Conservation (phyloP, 2,329 filamentous ascomycete species). For the Phyllosticta paracitricarpa region DNA sequence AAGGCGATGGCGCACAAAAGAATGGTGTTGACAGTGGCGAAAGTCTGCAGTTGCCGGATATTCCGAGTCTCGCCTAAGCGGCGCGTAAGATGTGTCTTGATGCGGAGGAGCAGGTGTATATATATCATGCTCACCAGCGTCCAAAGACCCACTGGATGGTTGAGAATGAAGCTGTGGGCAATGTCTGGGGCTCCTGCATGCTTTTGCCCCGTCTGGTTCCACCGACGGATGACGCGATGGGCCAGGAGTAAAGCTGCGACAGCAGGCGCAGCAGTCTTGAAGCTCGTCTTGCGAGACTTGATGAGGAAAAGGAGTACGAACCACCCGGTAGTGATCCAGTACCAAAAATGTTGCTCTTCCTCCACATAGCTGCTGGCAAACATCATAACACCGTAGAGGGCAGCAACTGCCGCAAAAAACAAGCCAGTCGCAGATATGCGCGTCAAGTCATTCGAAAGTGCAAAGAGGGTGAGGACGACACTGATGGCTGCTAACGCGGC, state of each 20-base stretch:
- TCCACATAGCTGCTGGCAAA: slow-evolving; percentile 97
- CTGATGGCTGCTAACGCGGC: slow-evolving; percentile 34
- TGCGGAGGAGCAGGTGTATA: slow-evolving; percentile 32
- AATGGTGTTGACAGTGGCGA: slow-evolving; percentile 11
- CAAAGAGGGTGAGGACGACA: slow-evolving; percentile 26
- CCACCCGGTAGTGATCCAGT: slow-evolving; percentile 75
- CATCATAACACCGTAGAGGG: slow-evolving; percentile 75
- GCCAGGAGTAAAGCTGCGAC: slow-evolving; percentile 44
- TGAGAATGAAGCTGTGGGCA: slow-evolving; percentile 57
- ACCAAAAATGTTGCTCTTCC: slow-evolving; percentile 98
- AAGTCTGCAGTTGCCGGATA: slow-evolving; percentile 1
- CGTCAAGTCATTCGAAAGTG: slow-evolving; percentile 32
- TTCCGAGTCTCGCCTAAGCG: background rate
- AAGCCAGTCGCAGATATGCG: slow-evolving; percentile 34
- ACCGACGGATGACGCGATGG: slow-evolving; percentile 61
- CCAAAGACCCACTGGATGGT: slow-evolving; percentile 64
- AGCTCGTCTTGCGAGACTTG: slow-evolving; percentile 13
- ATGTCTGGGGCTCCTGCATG: slow-evolving; percentile 86
- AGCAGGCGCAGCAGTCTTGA: slow-evolving; percentile 3
- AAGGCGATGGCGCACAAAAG: slow-evolving; percentile 49
- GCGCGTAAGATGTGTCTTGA: slow-evolving; percentile 26
- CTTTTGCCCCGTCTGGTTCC: slow-evolving; percentile 98
- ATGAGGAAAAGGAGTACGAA: slow-evolving; percentile 38
- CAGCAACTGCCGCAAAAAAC: slow-evolving; percentile 26
- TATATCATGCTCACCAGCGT: slow-evolving; percentile 60